Percentiles rank a stretch among this genome's conserved stretches.
Conservation (phyloP, 1,284 basidiomycete species). For the Ganoderma sinense region DNA sequence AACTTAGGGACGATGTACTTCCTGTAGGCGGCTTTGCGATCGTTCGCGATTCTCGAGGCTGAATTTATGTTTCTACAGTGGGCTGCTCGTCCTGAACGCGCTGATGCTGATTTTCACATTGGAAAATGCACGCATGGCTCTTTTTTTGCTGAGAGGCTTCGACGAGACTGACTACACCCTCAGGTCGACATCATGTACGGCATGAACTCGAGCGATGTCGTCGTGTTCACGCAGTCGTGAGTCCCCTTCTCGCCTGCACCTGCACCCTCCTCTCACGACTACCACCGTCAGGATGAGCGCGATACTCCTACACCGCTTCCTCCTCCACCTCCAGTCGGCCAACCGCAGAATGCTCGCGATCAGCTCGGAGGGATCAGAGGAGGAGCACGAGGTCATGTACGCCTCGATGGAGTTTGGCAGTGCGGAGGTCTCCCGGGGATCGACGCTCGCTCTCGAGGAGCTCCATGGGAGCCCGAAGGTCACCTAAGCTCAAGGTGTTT, state of each 20-base stretch:
- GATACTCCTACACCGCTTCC: not conserved
- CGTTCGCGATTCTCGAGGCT: too few relatives aligned
- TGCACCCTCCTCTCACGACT: not conserved
- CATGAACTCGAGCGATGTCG: constrained; percentile 5
- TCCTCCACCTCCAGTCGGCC: constrained; percentile 1
- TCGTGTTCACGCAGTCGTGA: constrained; percentile 1
- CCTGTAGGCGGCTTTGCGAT: not conserved
- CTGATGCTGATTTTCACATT: not conserved
- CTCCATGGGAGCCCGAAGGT: not conserved
- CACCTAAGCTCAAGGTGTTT: not conserved
- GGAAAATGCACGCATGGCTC: not conserved
- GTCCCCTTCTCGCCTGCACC: not conserved
- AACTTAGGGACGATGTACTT: not conserved
- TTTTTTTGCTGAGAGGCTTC: too few relatives aligned
- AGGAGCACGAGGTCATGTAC: not conserved
- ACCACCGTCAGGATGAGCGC: not conserved
- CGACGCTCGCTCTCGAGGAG: not conserved
- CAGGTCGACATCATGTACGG: constrained; percentile 4
- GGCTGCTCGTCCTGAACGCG: not conserved
- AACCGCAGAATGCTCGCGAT: not conserved
- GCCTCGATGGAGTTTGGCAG: not conserved
- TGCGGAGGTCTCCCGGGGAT: not conserved
- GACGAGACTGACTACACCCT: not conserved
- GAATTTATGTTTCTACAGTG: not conserved
- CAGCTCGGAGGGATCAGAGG: not conserved